Base-by-base conservation (phyloP, 2,329 filamentous ascomycete species). In the Akanthomyces dipterigenus region DNA sequence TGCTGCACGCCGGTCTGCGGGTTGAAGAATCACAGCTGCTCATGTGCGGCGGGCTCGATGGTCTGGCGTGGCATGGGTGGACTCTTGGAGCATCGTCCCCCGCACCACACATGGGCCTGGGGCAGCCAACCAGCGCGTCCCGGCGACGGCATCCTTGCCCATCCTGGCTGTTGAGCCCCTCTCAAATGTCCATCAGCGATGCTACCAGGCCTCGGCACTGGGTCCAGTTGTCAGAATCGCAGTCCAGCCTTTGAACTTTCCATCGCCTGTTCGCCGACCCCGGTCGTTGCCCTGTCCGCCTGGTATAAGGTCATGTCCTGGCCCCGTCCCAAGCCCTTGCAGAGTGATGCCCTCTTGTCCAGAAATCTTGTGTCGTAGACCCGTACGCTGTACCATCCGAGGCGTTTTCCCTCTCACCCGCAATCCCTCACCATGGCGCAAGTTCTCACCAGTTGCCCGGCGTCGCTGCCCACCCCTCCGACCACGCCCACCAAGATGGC, bases 121-220 rank as follows among this genome's bases (percentile, higher is more conserved):
- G 24, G 48, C 40, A 53, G 48, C 57, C 48, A 60, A 60, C 57
- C 57, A 53, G n/a, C 34, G 5, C 5, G 20, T 38, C 18, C 49
- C 12, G 16, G 24, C 46, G 38, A 45, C 57, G 36, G 24, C 48
- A 51, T 34, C 26, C 38, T 16, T 34, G 38, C 16, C 57, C n/a
- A 51, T 51, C 14, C 12, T 45, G 57, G 26, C 55, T 45, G 38
- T 55, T 24, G 18, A 34, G 55, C 40, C 40, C 38, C 48, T 53
- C 36, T n/a, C 28, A 16, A 7, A 24, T 24, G 55, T 5, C 43
- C 55, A 58, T 49, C 40, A 22, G 16, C 31, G 42, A 55, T 55
- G 58, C n/a, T 31, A 34, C 48, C 57, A 60, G 42, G 42, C 58
- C 58, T 61, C 58, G 58, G 58, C 58, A 61, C n/a, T 24, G 28